Conservation (phyloP, 495 filamentous ascomycete species). For the Pseudoneurospora amorphoporcata region DNA sequence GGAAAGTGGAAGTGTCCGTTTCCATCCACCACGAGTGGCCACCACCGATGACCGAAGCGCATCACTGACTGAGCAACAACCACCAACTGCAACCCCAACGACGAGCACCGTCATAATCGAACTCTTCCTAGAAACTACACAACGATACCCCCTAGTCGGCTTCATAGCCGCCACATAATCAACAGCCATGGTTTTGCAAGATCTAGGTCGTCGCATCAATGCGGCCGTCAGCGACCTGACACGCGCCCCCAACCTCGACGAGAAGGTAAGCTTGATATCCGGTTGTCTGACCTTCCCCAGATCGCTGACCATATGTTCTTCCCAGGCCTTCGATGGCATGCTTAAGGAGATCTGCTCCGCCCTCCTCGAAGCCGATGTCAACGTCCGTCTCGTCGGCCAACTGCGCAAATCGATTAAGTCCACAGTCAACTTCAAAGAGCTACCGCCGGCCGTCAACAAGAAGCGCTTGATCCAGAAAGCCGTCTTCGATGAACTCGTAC, state of each 20-base stretch:
- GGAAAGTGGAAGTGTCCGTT: not conserved
- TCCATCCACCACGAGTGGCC: not conserved
- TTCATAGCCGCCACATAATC: not conserved
- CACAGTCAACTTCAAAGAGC: slow-evolving; percentile 86
- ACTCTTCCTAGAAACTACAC: not conserved
- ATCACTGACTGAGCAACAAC: not conserved
- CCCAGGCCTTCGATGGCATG: slow-evolving; percentile 92
- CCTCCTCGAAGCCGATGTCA: slow-evolving; percentile 90
- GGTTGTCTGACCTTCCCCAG: no score
- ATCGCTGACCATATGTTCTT: not conserved
- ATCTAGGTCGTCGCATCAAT: slow-evolving; percentile 96
- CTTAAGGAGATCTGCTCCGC: slow-evolving; percentile 93
- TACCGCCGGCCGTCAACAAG: slow-evolving; percentile 85
- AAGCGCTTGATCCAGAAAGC: slow-evolving; percentile 96
- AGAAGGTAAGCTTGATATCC: slow-evolving; percentile 66
- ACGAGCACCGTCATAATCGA: not conserved
- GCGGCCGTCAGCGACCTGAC: slow-evolving; percentile 91
- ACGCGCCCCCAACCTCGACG: slow-evolving; percentile 80
- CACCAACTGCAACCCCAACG: not conserved
- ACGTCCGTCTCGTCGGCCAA: slow-evolving; percentile 82
- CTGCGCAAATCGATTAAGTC: slow-evolving; percentile 88
- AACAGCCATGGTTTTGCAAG: slow-evolving; percentile 85
- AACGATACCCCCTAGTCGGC: not conserved
- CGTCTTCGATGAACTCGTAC: slow-evolving; percentile 94
- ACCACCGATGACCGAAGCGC: not conserved